Conservation (phyloP, 768 basidiomycete species). For the Paxillus rubicundulus region DNA sequence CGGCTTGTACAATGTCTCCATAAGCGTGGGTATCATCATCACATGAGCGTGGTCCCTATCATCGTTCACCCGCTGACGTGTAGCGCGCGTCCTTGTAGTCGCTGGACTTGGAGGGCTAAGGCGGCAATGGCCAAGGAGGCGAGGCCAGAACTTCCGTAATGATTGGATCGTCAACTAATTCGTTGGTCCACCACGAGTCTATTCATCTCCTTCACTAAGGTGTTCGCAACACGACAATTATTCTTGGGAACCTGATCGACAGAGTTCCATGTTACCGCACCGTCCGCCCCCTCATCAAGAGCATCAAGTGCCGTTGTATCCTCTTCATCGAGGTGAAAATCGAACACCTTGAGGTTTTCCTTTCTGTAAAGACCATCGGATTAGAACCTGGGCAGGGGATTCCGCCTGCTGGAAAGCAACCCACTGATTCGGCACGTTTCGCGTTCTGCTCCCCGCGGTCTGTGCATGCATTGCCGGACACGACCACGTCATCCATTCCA, state of each 20-base stretch:
- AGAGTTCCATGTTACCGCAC: slow-evolving; percentile 82
- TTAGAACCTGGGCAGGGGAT: slow-evolving; percentile 42
- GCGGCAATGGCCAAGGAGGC: too few relatives aligned
- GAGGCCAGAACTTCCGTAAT: too few relatives aligned
- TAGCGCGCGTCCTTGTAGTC: too few relatives aligned
- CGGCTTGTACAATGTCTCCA: too few relatives aligned
- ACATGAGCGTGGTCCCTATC: too few relatives aligned
- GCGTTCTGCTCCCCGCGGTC: background rate
- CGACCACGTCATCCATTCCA: slow-evolving; percentile 46
- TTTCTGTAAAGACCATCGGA: slow-evolving; percentile 52
- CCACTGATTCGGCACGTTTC: slow-evolving; percentile 3
- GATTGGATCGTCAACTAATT: too few relatives aligned
- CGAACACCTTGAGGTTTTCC: slow-evolving; percentile 72
- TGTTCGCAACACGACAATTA: too few relatives aligned
- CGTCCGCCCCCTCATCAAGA: slow-evolving; percentile 66
- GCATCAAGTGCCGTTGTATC: slow-evolving; percentile 66
- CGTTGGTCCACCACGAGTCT: too few relatives aligned
- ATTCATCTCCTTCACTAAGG: too few relatives aligned
- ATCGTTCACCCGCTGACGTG: too few relatives aligned
- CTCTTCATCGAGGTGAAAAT: slow-evolving; percentile 61
- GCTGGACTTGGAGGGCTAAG: too few relatives aligned
- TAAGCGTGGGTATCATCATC: too few relatives aligned
- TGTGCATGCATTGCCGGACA: slow-evolving; percentile 44
- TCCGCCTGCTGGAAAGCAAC: slow-evolving; percentile 22
- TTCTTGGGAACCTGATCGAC: slow-evolving; percentile 37